Conservation (phyloP, 805 yeast species). For the Sungouiella thailandica region DNA sequence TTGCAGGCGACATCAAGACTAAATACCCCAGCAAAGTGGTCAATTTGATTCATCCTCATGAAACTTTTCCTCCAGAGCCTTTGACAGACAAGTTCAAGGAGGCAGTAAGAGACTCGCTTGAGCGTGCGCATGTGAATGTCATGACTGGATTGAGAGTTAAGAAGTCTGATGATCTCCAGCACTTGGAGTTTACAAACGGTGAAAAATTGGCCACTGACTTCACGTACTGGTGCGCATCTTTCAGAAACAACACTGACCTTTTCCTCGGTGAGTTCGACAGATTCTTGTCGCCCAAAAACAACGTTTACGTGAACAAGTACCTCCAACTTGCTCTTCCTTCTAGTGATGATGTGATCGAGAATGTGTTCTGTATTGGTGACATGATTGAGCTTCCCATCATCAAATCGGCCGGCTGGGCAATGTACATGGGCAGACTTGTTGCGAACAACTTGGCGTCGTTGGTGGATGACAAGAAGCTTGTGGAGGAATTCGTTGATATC, state of each 20-base stretch:
- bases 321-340: conserved; percentile 25
- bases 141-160: conserved; percentile 26
- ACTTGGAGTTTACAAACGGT: conserved; percentile 25
- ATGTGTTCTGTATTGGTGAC: conserved; percentile 36
- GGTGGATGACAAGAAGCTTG: conserved; percentile 24
- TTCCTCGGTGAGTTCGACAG: conserved; percentile 16
- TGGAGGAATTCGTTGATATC: conserved; percentile 32
- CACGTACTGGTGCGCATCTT: conserved; percentile 35
- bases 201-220: conserved; percentile 23
- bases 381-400: conserved; percentile 36
- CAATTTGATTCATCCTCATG: conserved; percentile 35
- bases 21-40: conserved; percentile 34
- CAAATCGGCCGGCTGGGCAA: conserved; percentile 44
- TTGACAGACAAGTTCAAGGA: conserved; percentile 26
- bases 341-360: conserved; percentile 10
- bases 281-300: conserved; percentile 24
- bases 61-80: conserved; percentile 34
- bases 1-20: conserved; percentile 43
- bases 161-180: conserved; percentile 15
- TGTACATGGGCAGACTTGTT: conserved; percentile 36
- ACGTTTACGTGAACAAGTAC: conserved; percentile 32
- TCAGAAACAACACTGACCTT: conserved; percentile 28
- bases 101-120: conserved; percentile 22
- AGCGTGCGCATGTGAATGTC: conserved; percentile 24
- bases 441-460: conserved; percentile 32